Base-by-base conservation (phyloP, 2,329 filamentous ascomycete genomes). In the Scolecobasidium constrictum region DNA sequence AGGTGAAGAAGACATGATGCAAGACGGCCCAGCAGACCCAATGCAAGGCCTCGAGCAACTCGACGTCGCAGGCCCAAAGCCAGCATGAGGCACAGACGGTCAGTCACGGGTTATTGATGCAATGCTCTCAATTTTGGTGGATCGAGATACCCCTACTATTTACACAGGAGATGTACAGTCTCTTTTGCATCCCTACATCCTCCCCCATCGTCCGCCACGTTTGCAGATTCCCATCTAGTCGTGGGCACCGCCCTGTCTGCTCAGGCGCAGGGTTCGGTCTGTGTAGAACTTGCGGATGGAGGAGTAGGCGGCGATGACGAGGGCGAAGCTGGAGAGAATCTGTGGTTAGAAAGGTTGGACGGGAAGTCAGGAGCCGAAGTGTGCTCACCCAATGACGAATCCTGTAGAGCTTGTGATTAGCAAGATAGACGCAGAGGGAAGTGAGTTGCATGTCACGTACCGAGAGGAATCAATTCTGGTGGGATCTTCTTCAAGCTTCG, bases 21-120 rank as follows among this genome's bases (percentile, higher is more conserved):
- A 26, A 39, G 68, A 68, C 49, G 63, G 62, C 46, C 65, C 62
- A 43, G 11, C 35, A 53, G 87, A 96, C 65, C 86, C 90, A 3
- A 98, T 98, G 92, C 86, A 95, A 64, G 90, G 88, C 23, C 67
- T 98, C 5, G 88, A 96, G 61, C 86, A 84, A 13, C 69, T 96
- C 43, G 93, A 96, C 63, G 85, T 96, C 53, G 93, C 90, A 43
- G 93, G 93, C 6, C 92, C 92, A 11, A 88, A 85, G 61, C 81
- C 75, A 43, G 79, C 77, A 56, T 92, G 60, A 75, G 4, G 31
- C 20, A 42, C 15, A 15, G n/a, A 31, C 9, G 26, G 26, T 31
- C 26, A 36, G 16, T 9, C 11, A n/a, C n/a, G n/a, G n/a, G n/a
- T n/a, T n/a, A n/a, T n/a, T n/a, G n/a, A n/a, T n/a, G n/a, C n/a